These are phyloP conservation scores for Hemileccinum impolitum DNA, from an alignment of 768 basidiomycete species.

Conservation along the genomic window DNA sequence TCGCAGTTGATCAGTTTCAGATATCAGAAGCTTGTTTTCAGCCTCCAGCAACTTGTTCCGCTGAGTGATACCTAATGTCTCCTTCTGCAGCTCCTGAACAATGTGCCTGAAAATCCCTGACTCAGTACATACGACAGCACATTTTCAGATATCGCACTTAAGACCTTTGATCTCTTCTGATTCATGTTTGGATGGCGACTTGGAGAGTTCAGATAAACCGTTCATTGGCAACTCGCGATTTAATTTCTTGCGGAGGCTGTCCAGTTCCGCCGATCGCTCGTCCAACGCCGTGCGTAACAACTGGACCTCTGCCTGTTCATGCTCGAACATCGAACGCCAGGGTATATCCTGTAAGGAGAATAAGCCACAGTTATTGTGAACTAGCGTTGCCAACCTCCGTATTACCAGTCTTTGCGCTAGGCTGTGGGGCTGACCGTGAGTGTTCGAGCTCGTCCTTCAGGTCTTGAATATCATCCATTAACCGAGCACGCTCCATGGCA, in stretches of 20 bases:
- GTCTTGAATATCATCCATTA: constrained; percentile 52
- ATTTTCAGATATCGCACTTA: constrained; percentile 46
- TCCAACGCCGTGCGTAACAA: constrained; percentile 34
- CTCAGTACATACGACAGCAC: not conserved
- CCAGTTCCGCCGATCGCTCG: constrained; percentile 49
- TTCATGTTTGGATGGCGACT: constrained; percentile 50
- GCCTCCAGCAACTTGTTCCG: constrained; percentile 69
- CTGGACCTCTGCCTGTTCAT: constrained; percentile 30
- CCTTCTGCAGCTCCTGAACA: constrained; percentile 84
- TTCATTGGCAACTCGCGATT: constrained; percentile 55
- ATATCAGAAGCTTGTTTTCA: constrained; percentile 67
- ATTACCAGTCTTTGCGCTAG: constrained; percentile 25
- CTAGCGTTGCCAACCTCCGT: constrained; percentile 13
- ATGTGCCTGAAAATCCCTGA: constrained; percentile 55
- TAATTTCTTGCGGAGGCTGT: constrained; percentile 52
- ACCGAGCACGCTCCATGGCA: constrained; percentile 48
- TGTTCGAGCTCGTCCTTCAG: constrained; percentile 49
- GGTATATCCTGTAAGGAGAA: constrained; percentile 16
- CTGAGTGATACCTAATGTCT: constrained; percentile 60
- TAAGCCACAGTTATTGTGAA: constrained; percentile 1
- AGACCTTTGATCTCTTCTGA: constrained; percentile 72
- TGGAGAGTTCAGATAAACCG: constrained; percentile 30
- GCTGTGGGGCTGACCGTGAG: constrained; percentile 27
- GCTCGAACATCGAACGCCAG: constrained; percentile 30
- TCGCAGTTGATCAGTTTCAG: constrained; percentile 60